Percentiles rank a stretch among this genome's conserved stretches.
Evolutionary conservation across 306 rosid species (phyloP).

Genomic region (Rosa persica): DNA sequence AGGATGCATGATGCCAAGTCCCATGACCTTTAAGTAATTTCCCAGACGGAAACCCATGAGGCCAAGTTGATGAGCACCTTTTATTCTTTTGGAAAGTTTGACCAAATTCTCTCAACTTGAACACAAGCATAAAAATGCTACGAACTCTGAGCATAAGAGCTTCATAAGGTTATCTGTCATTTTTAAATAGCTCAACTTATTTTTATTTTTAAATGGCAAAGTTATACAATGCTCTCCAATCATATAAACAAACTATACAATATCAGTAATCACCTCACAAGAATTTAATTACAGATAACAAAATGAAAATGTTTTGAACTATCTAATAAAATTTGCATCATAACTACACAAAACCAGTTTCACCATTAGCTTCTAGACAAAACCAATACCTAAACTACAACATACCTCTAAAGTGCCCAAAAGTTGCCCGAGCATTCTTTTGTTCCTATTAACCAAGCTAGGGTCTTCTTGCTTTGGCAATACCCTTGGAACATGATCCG

Average conservation of each 20-base stretch:
- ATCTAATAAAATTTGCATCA: background rate
- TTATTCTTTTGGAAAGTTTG: background rate
- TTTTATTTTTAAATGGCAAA: background rate
- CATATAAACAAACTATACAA: background rate
- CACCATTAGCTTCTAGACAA: background rate
- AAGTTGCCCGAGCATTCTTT: conserved; percentile 95
- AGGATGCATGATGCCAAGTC: background rate
- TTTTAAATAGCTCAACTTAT: no score
- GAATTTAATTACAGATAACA: background rate
- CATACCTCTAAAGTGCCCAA: conserved; percentile 91
- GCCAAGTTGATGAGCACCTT: background rate
- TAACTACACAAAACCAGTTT: background rate
- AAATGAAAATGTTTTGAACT: background rate
- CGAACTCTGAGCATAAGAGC: background rate
- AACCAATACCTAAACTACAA: conserved; percentile 11
- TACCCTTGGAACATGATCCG: conserved; percentile 74
- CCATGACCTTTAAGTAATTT: background rate
- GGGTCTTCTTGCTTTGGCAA: conserved; percentile 94
- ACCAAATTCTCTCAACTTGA: background rate
- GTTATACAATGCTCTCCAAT: background rate
- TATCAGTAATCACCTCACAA: background rate
- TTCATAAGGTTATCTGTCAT: background rate
- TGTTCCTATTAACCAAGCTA: conserved; percentile 85
- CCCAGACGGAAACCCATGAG: background rate
- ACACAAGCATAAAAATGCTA: background rate